A percentile compares a stretch with the other conserved stretches of the same genome.
These are phyloP conservation scores for Phaffomyces thermotolerans DNA, from an alignment of 805 yeast genomes.

Conservation along the genomic window DNA sequence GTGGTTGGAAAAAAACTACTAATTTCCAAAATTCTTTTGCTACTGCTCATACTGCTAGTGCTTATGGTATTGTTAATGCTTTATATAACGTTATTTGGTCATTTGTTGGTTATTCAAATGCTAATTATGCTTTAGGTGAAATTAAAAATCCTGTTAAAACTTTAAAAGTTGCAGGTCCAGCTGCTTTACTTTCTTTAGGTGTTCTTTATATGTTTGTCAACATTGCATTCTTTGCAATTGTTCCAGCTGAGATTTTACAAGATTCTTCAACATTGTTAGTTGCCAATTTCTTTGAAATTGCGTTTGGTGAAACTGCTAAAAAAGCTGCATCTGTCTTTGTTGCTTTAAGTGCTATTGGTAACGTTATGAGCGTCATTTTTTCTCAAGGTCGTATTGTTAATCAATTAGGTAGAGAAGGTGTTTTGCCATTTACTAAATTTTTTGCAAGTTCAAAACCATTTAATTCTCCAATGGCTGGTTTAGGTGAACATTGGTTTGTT, in stretches of 20 bases:
- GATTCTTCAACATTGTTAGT: slow-evolving; percentile 66
- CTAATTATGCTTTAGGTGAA: slow-evolving; percentile 77
- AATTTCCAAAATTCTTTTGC: slow-evolving; percentile 54
- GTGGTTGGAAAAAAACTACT: slow-evolving; percentile 58
- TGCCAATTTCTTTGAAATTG: slow-evolving; percentile 65
- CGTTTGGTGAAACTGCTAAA: slow-evolving; percentile 62
- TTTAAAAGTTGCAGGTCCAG: slow-evolving; percentile 67
- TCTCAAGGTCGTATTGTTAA: slow-evolving; percentile 79
- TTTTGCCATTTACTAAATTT: slow-evolving; percentile 64
- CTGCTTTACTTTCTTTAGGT: slow-evolving; percentile 53
- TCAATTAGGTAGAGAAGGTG: slow-evolving; percentile 77
- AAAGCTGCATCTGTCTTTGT: slow-evolving; percentile 73
- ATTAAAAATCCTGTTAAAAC: slow-evolving; percentile 66
- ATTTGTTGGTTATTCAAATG: slow-evolving; percentile 76
- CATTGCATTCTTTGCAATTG: slow-evolving; percentile 77
- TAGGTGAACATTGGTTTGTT: slow-evolving; percentile 70
- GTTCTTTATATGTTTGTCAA: slow-evolving; percentile 69
- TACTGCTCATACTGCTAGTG: slow-evolving; percentile 46
- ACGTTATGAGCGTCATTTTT: slow-evolving; percentile 71
- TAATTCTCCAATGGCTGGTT: slow-evolving; percentile 64
- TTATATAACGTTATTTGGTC: slow-evolving; percentile 82
- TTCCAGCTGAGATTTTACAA: slow-evolving; percentile 55
- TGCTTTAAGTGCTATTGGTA: slow-evolving; percentile 76
- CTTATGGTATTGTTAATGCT: slow-evolving; percentile 68
- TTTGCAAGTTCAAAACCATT: slow-evolving; percentile 70